Base-by-base conservation (phyloP, 371 early-diverging fungal genomes). In the Coemansia sp. region DNA sequence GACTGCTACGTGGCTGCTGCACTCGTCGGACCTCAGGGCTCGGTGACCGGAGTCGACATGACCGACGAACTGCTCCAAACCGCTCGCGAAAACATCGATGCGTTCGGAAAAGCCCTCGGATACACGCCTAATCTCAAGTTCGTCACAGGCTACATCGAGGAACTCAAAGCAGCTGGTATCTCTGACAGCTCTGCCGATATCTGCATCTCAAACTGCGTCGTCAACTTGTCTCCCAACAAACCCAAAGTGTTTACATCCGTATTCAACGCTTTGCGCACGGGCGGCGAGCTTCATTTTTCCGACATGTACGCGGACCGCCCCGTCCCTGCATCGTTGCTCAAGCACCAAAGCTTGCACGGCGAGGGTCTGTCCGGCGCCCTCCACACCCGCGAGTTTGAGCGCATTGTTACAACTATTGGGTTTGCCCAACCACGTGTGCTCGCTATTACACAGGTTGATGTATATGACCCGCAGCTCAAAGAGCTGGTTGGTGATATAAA, bases 1-100 rank as follows among this genome's bases (percentile, higher is more conserved):
- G 82, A 82, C 68, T 82, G 82, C 55, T 82, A 82, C 52, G 69
- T 82, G 5, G 82, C 80, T 2, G 68, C 81, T 1, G 69, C 69
- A 18, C 77, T 82, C 14, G 82, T 79, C 11, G 82, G 82, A 0
- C 65, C 73, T 47, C 55, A 42, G 16, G 82, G 82, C 8, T 66
- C 63, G 7, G 82, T 82, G 11, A 79, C 67, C 2, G 82, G 82
- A 31, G 56, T 82, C 5, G 82, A 82, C 47, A 82, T 81, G 79
- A 81, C 81, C 22, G 82, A 73, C 10, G 82, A 82, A 55, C 77
- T 68, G 66, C 68, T 82, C 22, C 13, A 64, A 27, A 56, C 73
- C 0, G 82, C 82, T 0, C 60, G 72, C 27, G 50, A 51, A 1
- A 48, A 63, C 50, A 31, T 77, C 0, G 10, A n/a, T 3, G 57